Base-by-base conservation (phyloP, 306 rosid genomes). In the Datisca glomerata region DNA sequence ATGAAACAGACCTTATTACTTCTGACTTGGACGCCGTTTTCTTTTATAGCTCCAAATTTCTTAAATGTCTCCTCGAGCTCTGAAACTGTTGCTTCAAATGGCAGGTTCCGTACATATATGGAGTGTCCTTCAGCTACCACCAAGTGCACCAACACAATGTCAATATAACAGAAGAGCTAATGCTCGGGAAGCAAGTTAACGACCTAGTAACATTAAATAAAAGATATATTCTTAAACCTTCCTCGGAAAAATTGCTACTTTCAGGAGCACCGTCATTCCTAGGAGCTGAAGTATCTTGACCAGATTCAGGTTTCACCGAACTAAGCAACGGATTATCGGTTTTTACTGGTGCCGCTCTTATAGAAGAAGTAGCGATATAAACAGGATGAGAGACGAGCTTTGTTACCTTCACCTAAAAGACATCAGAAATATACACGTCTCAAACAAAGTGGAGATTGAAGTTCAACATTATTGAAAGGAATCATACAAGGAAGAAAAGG, bases 1-100 rank as follows among this genome's bases (percentile, higher is more conserved):
- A 31, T 12, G 36, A 51, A 46, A 36, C 61, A 17, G 24, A 76
- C 85, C 85, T 72, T 72, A 49, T 74, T 89, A 59, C 95, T 89
- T 74, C 97, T 74, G 43, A 91, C 98, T 84, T 91, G 98, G 70
- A 91, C 74, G 43, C 98, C 98, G 35, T 69, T 85, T n/a, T 19
- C 81, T 70, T 91, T 91, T 54, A 91, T 91, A 59, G 86, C 66
- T 47, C 96, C 98, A 64, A 78, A 78, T 71, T 80, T 84, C 68
- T 80, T 75, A 58, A 91, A 91, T 46, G 72, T 86, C 45, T 65
- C 75, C 51, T 80, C 96, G 34, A 91, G 86, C 71, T 80, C 96
- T 63, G 59, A 81, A 15, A 64, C 86, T 11, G 96, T 75, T 41
- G 98, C 98, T 53, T 80, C 79, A 46, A 63, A 91, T 18, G 96